Evolutionary conservation across 192 early-diverging fungal genomes (phyloP), one percentile per base, ranked within the genome.

Genomic region (Backusella australiensis): DNA sequence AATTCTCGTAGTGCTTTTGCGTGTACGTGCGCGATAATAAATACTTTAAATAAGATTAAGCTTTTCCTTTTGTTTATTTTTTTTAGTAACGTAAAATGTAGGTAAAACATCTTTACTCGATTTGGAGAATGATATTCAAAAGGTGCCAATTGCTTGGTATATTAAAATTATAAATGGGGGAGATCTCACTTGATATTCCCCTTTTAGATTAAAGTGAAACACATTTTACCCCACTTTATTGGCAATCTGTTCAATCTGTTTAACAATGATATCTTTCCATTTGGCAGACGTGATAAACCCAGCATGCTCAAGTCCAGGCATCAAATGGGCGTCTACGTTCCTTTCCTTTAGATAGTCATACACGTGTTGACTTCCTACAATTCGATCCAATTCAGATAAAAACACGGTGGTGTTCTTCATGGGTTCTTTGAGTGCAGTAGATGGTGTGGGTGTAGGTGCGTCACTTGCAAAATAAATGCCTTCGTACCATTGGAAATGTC

Each of bases 401-500:
- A 85, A 88, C 14, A 88, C 78, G 0, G 74, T 69, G 2, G 78
- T 29, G 53, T 74, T 73, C 12, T 32, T 59, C 52, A 79, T 70
- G 4, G 78, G 67, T 34, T 42, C 17, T 29, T 68, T 29, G 29
- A 34, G 17, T 77, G 8, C n/a, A 35, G 42, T 17, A 8, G 14
- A 14, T 2, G 4, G 67, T 1, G 14, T 11, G 17, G n/a, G 34
- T 35, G 23, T 46, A 39, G 53, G 34, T n/a, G 44, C 21, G 6
- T 29, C 36, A 19, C 44, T 44, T 67, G 73, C 78, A 63, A 85
- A 88, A 35, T 82, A 79, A 15, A 81, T 72, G 14, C 73, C 68
- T 69, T 88, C 81, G 46, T 76, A 79, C 87, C 87, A 88, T 53
- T 85, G 83, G 68, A 88, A 88, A 56, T 85, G 82, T 3, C 87